A percentile compares a stretch with the other conserved stretches of the same genome.
These are phyloP conservation scores for Closterium sp. DNA, from an alignment of 139 green algal species.

Conservation along the genomic window DNA sequence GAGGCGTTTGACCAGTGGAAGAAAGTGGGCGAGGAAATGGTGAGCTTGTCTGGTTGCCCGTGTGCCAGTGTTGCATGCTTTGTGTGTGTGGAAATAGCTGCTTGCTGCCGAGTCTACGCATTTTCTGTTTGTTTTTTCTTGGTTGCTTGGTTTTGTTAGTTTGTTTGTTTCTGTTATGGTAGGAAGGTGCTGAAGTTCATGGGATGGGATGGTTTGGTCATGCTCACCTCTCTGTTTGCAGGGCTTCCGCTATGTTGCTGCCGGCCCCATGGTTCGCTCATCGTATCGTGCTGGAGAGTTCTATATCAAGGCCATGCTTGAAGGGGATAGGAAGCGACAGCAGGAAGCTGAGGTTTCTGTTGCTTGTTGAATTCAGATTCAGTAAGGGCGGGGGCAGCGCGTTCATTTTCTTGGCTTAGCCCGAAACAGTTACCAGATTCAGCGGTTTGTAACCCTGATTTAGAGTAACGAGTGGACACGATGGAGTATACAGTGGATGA, in stretches of 20 bases:
- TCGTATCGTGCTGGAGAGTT: constrained; percentile 93
- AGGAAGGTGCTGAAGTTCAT: no score
- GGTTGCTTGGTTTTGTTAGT: no score
- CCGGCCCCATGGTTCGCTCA: constrained; percentile 90
- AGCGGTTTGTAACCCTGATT: no score
- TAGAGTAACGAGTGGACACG: no score
- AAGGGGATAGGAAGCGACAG: constrained; percentile 22
- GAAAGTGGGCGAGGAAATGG: constrained; percentile 78
- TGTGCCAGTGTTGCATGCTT: not conserved
- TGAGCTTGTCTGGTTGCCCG: constrained; percentile 1
- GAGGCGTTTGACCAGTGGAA: constrained; percentile 87
- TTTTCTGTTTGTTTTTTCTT: no score
- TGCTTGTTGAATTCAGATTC: not conserved
- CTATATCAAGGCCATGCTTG: constrained; percentile 72
- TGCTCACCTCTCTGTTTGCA: constrained; percentile 27
- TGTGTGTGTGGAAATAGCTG: no score
- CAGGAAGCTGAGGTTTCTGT: not conserved
- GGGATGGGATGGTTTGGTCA: not conserved
- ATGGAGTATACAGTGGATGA: no score
- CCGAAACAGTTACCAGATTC: no score
- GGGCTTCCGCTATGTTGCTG: constrained; percentile 80
- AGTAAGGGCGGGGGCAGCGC: no score
- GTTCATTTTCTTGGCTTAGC: no score
- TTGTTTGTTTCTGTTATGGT: no score
- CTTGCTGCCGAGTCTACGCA: no score